Conservation (phyloP, 73 alveolate genomes). For the Breviolum minutum region DNA sequence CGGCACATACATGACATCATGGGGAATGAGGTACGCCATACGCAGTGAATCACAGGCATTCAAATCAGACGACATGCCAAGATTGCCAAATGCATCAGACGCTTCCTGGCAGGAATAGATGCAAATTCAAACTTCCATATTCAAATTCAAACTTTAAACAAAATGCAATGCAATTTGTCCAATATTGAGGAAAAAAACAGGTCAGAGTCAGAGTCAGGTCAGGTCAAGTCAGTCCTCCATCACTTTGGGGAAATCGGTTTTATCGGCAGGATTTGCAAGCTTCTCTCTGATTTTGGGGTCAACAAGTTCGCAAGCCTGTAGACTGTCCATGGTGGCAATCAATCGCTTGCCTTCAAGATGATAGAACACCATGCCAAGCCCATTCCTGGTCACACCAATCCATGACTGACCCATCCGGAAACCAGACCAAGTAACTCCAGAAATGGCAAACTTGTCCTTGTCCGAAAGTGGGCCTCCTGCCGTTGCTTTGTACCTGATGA, state of each 20-base stretch:
- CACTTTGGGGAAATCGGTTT: background rate
- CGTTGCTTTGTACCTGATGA: too few relatives aligned
- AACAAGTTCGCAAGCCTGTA: background rate
- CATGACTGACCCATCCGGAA: too few relatives aligned
- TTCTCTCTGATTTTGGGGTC: background rate
- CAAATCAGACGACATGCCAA: background rate
- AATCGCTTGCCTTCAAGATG: background rate
- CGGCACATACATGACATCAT: background rate
- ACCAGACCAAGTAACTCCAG: too few relatives aligned
- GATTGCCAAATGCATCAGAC: background rate
- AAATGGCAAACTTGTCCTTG: too few relatives aligned
- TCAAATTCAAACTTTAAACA: background rate
- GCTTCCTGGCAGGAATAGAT: background rate
- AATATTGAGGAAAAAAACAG: background rate
- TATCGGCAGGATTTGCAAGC: too few relatives aligned
- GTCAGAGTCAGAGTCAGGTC: background rate
- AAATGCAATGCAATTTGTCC: background rate
- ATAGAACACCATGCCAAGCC: background rate
- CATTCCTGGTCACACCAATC: too few relatives aligned
- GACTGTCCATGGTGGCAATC: background rate
- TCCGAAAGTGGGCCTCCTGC: too few relatives aligned
- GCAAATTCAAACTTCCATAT: background rate
- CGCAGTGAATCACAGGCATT: background rate
- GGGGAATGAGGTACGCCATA: background rate
- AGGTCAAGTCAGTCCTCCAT: background rate